Base-by-base conservation (phyloP, 331 rosid species). In the Quercus tomentella region DNA sequence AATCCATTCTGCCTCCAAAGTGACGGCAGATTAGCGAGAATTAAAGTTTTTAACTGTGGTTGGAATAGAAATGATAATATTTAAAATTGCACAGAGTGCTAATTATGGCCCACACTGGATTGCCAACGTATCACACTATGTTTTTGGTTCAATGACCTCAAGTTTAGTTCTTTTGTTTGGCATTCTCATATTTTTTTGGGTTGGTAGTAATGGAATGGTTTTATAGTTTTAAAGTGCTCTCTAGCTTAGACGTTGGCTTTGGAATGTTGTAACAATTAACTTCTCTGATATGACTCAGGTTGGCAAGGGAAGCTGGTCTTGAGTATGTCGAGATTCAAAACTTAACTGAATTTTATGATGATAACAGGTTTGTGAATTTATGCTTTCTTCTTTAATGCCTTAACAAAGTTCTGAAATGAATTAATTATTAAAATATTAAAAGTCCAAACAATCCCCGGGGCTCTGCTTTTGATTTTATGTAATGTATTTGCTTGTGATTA, bases 301-400 rank as follows among this genome's bases (percentile, higher is more conserved):
- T 96, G 87, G 99, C 97, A 37, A 89, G 99, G 86, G 99, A 93
- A 90, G 94, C 98, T 63, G 97, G 99, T 81, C 97, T 96, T 22
- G 98, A 93, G 89, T 96, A 90, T 62, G 89, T 93, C 31, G 99
- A 96, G 87, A 96, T 96, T 80, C 99, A 96, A 87, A 96, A 96
- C 86, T 81, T 93, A 79, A 93, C 98, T 0, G 99, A 96, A 57
- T 96, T 93, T 83, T 96, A 90, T 56, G 99, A 96, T 30, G 99
- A 96, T 84, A 93, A 90, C 87, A 93, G 99, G 99, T 96, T 66
- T 79, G 62, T 63, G 41, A 56, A 60, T 79, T n/a, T 62, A 9
- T 23, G 15, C 55, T 76, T 70, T 43, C 28, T 35, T 79, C 49
- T 57, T 43, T 4, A 43, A 16, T 75, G 72, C 76, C 15, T 55